phyloP scores from a whole-genome alignment of 768 basidiomycete species.

The Tylopilus cervinicoccineus region DNA sequence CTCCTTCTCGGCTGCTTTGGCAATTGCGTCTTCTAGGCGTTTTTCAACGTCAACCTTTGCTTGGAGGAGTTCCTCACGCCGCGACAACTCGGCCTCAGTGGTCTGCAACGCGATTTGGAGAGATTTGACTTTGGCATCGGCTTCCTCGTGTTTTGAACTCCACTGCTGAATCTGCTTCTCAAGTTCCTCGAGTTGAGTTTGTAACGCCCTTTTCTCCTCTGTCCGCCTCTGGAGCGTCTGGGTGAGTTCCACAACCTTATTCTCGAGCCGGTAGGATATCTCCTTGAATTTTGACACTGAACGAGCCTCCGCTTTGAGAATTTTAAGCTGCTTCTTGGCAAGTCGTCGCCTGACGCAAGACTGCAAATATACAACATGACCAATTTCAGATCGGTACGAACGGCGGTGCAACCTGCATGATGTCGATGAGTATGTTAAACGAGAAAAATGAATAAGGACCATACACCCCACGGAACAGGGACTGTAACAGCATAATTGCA shows the following conservation, averaged over 20 bases:
- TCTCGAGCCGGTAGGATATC: constrained; percentile 95
- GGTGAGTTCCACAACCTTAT: constrained; percentile 98
- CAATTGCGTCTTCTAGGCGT: constrained; percentile 71
- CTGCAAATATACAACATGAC: constrained; percentile 79
- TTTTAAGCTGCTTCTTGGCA: constrained; percentile 82
- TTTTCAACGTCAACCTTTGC: constrained; percentile 79
- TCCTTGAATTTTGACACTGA: constrained; percentile 99
- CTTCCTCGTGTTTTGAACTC: constrained; percentile 85
- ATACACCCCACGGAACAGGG: constrained; percentile 84
- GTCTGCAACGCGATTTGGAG: constrained; percentile 65
- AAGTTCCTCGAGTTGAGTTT: constrained; percentile 67
- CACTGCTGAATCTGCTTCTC: constrained; percentile 86
- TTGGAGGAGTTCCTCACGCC: constrained; percentile 68
- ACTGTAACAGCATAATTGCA: constrained; percentile 75
- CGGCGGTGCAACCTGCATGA: constrained; percentile 50
- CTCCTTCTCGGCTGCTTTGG: constrained; percentile 79
- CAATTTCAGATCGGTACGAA: constrained; percentile 54
- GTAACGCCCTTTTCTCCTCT: constrained; percentile 85
- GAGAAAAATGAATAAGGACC: constrained; percentile 33
- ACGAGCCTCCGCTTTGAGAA: constrained; percentile 85
- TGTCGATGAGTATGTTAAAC: constrained; percentile 3
- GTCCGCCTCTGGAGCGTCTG: constrained; percentile 89
- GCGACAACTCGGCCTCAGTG: constrained; percentile 66
- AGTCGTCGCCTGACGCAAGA: constrained; percentile 87
- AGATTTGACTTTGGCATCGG: constrained; percentile 67